Base-by-base conservation (phyloP, 2,329 filamentous ascomycete genomes). In the Pseudocercospora musae region DNA sequence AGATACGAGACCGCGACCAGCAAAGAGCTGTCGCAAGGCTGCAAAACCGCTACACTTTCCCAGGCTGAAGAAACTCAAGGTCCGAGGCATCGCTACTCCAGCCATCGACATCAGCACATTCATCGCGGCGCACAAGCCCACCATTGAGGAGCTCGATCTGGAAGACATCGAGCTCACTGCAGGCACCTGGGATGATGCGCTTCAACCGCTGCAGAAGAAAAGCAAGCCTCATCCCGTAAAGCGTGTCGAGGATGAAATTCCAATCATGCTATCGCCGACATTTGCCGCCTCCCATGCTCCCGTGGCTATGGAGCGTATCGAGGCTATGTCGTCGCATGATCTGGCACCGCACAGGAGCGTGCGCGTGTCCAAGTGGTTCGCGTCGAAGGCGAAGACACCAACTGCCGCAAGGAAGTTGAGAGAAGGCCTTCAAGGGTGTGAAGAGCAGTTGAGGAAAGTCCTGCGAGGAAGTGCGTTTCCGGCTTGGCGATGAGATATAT, bases 141-240 rank as follows among this genome's bases (percentile, higher is more conserved):
- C 86, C 0, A 85, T 96, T 50, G 82, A 84, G 66, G 89, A 94
- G 72, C 91, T 94, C 72, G 88, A 92, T 73, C 92, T 96, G 74
- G 87, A 92, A 72, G 87, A 90, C 65, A 87, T 93, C 18, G 81
- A 84, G 29, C 82, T 96, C 48, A 82, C 86, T 56, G 83, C 85
- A 63, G 91, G 89, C 27, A 88, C 82, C 61, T 96, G 91, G 91
- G 89, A 95, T 62, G 88, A 92, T 29, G 91, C 91, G 0, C 83
- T 96, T n/a, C 85, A 87, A 42, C 89, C 90, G 1, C 78, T 96
- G 60, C 86, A 84, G 20, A 58, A 21, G 18, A 58, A 58, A 15
- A 53, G 37, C n/a, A n/a, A 40, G 4, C 52, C 55, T 42, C 60
- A 44, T 20, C 33, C 18, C 23, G 53, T 21, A 20, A 57, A 42